Conservation (phyloP, 176 grass and related monocot species). For the Zea luxurians region DNA sequence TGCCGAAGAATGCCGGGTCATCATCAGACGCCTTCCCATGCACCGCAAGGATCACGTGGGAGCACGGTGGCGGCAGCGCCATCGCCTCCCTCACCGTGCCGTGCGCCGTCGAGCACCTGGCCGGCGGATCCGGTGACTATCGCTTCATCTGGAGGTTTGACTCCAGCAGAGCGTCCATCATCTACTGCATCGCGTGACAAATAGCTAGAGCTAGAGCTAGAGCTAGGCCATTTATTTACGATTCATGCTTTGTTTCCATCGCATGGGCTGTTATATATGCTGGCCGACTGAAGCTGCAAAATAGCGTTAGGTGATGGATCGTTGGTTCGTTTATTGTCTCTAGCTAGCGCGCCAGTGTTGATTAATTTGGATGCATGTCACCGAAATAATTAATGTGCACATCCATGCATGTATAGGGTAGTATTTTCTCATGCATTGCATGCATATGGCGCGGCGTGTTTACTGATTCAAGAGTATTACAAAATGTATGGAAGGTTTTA, state of each 20-base stretch:
- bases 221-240: neutral
- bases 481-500: neutral
- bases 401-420: neutral
- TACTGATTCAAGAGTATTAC: too few relatives aligned
- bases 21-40: neutral
- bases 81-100: constrained; percentile 17
- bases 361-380: neutral
- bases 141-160: constrained; percentile 40
- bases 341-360: neutral
- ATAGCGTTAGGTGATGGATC: neutral
- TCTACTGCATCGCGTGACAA: neutral
- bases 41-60: constrained; percentile 36
- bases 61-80: neutral
- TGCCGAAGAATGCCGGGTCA: neutral
- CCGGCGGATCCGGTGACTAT: neutral
- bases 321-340: neutral
- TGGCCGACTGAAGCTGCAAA: neutral
- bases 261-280: neutral
- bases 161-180: constrained; percentile 2
- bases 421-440: neutral
- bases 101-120: constrained; percentile 20
- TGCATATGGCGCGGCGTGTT: too few relatives aligned
- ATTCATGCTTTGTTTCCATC: neutral
- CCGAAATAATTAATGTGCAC: neutral
- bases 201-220: too few relatives aligned